Evolutionary conservation across 345 rosid species (phyloP).

Genomic region (Kernera saxatilis): DNA sequence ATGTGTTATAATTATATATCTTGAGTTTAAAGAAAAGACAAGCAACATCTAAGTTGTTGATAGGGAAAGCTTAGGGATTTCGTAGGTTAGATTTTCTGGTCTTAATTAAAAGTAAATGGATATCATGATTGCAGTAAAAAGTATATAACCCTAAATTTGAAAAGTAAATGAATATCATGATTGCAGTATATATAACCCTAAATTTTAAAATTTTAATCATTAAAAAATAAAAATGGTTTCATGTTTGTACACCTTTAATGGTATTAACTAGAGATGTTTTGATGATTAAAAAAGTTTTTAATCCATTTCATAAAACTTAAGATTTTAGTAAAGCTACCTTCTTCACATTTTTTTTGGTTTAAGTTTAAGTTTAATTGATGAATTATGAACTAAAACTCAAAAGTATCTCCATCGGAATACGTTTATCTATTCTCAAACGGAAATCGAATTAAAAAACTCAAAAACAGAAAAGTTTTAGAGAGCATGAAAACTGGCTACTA

Average conservation of each 20-base stretch:
- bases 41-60: not conserved
- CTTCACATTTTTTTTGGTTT: not conserved
- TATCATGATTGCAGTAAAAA: constrained; percentile 16
- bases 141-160: not conserved
- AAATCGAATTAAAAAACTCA: no score
- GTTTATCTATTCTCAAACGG: no score
- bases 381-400: no score
- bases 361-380: no score
- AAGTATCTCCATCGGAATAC: no score
- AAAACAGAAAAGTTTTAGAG: no score
- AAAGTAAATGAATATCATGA: constrained; percentile 3
- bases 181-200: constrained; percentile 2
- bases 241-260: not conserved
- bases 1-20: not conserved
- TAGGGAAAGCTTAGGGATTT: not conserved
- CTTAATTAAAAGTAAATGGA: not conserved
- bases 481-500: no score
- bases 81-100: constrained; percentile 1
- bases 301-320: not conserved
- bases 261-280: not conserved
- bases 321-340: not conserved
- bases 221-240: not conserved
- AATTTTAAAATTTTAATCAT: not conserved
- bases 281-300: not conserved
- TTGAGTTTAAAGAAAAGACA: not conserved